phyloP scores from a whole-genome alignment of 139 green algal genomes.

The Chlorella sorokiniana region DNA sequence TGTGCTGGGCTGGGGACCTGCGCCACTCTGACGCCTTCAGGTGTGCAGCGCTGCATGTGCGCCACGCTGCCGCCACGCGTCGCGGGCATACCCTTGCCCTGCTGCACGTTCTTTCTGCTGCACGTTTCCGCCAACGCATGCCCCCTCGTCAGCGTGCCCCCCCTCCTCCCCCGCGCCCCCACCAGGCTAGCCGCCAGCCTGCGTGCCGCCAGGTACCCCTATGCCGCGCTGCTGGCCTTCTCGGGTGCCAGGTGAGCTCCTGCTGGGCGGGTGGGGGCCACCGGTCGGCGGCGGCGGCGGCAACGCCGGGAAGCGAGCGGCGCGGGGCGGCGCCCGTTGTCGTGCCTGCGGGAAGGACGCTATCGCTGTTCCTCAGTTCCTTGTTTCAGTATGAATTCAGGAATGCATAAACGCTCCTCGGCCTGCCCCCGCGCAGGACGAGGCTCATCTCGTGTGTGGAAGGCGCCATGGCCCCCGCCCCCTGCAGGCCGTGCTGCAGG shows the following conservation, averaged over 20 bases:
- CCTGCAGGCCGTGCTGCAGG: slow-evolving; percentile 38
- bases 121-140: no score
- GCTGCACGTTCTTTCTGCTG: neutral
- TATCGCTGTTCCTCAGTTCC: no score
- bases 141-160: neutral
- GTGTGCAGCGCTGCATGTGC: neutral
- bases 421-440: slow-evolving; percentile 23
- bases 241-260: slow-evolving; percentile 33
- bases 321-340: no score
- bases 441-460: slow-evolving; percentile 57
- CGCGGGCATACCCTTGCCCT: neutral
- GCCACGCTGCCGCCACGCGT: no score
- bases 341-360: neutral
- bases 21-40: slow-evolving; percentile 63
- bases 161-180: slow-evolving; percentile 15
- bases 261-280: no score
- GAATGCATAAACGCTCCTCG: neutral
- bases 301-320: no score
- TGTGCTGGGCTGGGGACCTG: slow-evolving; percentile 78
- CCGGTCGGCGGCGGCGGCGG: no score
- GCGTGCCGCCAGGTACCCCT: slow-evolving; percentile 67
- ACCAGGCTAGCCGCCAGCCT: slow-evolving; percentile 52
- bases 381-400: neutral
- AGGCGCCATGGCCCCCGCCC: slow-evolving; percentile 23
- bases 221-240: slow-evolving; percentile 66